phyloP scores from a whole-genome alignment of 805 yeast species.

The Isabelozyma gotoi region DNA sequence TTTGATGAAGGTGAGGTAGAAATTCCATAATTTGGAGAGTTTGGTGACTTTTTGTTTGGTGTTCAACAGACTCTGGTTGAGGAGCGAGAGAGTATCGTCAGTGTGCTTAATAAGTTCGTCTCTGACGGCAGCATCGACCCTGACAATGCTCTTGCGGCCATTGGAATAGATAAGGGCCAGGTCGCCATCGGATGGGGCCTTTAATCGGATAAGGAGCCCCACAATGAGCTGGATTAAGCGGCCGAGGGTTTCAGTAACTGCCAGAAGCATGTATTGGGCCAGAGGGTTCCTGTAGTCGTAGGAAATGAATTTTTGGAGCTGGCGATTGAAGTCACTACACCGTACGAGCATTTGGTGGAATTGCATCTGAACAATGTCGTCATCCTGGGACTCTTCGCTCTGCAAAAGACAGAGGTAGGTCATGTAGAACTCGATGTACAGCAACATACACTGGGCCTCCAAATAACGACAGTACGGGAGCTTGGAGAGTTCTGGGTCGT shows the following conservation, averaged over 20 bases:
- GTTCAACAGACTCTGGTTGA: conserved; percentile 9
- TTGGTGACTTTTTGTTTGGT: conserved; percentile 15
- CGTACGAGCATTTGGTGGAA: not conserved
- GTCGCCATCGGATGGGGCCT: not conserved
- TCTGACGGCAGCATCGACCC: not conserved
- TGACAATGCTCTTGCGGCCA: not conserved
- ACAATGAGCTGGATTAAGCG: conserved; percentile 30
- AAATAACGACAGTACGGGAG: conserved; percentile 10
- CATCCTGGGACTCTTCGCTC: conserved; percentile 24
- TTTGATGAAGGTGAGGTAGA: conserved; percentile 36
- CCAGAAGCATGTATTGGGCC: conserved; percentile 21
- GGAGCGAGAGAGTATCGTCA: conserved; percentile 4
- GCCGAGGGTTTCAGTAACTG: conserved; percentile 28
- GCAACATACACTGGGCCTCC: conserved; percentile 21
- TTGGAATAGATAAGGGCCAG: not conserved
- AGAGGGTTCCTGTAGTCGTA: not conserved
- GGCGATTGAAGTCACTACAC: not conserved
- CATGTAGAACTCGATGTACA: conserved; percentile 28
- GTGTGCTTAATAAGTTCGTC: not conserved
- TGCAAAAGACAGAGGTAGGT: conserved; percentile 32
- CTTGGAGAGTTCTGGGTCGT: conserved; percentile 14
- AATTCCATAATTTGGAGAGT: conserved; percentile 36
- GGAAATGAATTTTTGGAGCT: not conserved
- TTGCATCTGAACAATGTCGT: not conserved
- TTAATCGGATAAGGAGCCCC: conserved; percentile 30